Base-by-base conservation (phyloP, 129 eudicot genomes). In the Artemisia tridentata region DNA sequence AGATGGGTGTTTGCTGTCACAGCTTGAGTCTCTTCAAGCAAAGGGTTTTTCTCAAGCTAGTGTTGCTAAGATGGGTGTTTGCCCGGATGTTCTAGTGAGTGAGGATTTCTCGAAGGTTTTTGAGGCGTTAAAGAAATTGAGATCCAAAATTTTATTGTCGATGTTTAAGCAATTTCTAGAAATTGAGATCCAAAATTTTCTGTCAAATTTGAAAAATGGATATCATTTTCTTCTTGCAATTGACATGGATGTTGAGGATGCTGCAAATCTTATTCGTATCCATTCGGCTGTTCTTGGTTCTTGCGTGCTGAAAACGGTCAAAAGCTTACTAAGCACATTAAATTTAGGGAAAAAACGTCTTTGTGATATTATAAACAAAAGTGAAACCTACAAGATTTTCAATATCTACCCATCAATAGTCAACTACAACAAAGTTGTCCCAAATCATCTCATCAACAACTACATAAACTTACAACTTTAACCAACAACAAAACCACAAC, bases 271-370 rank as follows among this genome's bases (percentile, higher is more conserved):
- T 51, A 65, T 91, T 14, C 72, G 83, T 67, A 46, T 72, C 48
- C 75, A 86, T 50, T 76, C 90, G 17, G 43, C 31, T 17, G 50
- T 82, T 67, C 87, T 92, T 0, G 96, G 98, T 67, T 80, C 91
- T 10, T 82, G 89, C 69, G 46, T 56, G 4, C 72, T 88, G 64
- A 92, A 84, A 72, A 83, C 74, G 60, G 63, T 79, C 13, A 75
- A 48, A 18, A 84, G 78, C 70, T 56, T 92, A 62, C 63, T 82
- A 27, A 31, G 5, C 8, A n/a, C 34, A 74, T 67, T 92, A 85
- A 77, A 71, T 50, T 59, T 61, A 5, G 95, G 96, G 73, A 81
- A 76, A 75, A 75, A 63, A 6, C 89, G 86, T 38, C 78, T 88
- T 48, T 72, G 95, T 75, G 74, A 84, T 29, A 73, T 83, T 23